Conservation (phyloP, 306 rosid genomes). For the Vicia sativa region DNA sequence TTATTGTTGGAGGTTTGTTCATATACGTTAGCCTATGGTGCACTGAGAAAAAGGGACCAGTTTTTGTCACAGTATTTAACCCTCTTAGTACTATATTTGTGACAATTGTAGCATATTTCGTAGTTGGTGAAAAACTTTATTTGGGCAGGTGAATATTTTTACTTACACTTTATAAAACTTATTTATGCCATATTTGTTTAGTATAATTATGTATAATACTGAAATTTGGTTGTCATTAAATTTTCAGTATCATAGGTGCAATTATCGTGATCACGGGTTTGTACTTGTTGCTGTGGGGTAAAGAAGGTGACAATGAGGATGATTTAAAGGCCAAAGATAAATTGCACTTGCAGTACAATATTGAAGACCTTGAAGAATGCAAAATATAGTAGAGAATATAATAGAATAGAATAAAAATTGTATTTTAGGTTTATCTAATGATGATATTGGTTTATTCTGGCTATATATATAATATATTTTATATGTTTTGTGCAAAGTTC, state of each 20-base stretch:
- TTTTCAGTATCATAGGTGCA: slow-evolving; percentile 63
- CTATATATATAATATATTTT: too few species aligned
- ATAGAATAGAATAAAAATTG: neutral
- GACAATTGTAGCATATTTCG: slow-evolving; percentile 71
- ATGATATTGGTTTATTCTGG: neutral
- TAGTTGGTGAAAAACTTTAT: slow-evolving; percentile 77
- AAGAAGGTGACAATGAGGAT: slow-evolving; percentile 56
- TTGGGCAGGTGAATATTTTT: slow-evolving; percentile 59
- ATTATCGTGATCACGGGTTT: slow-evolving; percentile 63
- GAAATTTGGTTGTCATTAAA: neutral
- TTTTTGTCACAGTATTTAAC: slow-evolving; percentile 77
- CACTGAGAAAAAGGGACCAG: slow-evolving; percentile 77
- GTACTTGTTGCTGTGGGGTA: slow-evolving; percentile 80
- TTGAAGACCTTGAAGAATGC: slow-evolving; percentile 33
- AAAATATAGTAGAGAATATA: slow-evolving; percentile 2
- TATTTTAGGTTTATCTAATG: neutral
- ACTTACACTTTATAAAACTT: neutral
- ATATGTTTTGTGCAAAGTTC: neutral
- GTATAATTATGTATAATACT: neutral
- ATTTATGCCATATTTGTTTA: neutral
- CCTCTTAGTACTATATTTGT: slow-evolving; percentile 70
- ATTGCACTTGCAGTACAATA: slow-evolving; percentile 17
- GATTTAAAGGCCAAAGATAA: slow-evolving; percentile 43
- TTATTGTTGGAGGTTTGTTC: slow-evolving; percentile 55
- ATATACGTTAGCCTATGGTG: slow-evolving; percentile 75